These are phyloP conservation scores for Gossypium davidsonii DNA, from an alignment of 441 rosid species.

Conservation along the genomic window DNA sequence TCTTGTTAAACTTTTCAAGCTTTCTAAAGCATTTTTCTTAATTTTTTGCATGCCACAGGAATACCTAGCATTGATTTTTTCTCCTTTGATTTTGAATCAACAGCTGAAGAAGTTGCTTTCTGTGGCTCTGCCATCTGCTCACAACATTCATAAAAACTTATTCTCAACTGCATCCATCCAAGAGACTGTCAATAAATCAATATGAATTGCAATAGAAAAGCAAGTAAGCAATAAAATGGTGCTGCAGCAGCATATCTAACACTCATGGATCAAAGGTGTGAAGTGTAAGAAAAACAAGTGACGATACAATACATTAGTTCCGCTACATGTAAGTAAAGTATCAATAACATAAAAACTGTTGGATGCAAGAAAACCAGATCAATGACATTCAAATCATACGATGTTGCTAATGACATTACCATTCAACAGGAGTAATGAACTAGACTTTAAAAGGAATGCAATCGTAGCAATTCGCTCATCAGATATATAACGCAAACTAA, in stretches of 20 bases:
- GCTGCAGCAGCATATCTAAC: background rate
- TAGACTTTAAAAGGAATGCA: background rate
- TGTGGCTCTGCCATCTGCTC: conserved; percentile 47
- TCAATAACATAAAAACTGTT: background rate
- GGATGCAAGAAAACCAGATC: background rate
- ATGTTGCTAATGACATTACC: background rate
- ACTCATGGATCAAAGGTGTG: background rate
- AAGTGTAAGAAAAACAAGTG: background rate
- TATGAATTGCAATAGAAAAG: conserved; percentile 7
- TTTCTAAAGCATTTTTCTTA: background rate
- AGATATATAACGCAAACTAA: background rate
- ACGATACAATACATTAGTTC: background rate
- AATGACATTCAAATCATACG: background rate
- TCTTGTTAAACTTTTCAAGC: background rate
- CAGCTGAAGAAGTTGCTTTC: conserved; percentile 36
- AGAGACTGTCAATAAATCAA: background rate
- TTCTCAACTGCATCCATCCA: background rate
- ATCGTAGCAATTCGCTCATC: background rate
- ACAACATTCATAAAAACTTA: background rate
- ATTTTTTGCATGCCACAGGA: background rate
- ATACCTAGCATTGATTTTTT: conserved; percentile 54
- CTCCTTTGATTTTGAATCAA: conserved; percentile 30
- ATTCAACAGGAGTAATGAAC: background rate
- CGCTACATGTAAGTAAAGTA: background rate
- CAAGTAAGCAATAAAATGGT: background rate